Percentiles rank a stretch among this genome's conserved stretches.
Conservation (phyloP, 2,329 filamentous ascomycete genomes). For the Diplocarpon rosae region DNA sequence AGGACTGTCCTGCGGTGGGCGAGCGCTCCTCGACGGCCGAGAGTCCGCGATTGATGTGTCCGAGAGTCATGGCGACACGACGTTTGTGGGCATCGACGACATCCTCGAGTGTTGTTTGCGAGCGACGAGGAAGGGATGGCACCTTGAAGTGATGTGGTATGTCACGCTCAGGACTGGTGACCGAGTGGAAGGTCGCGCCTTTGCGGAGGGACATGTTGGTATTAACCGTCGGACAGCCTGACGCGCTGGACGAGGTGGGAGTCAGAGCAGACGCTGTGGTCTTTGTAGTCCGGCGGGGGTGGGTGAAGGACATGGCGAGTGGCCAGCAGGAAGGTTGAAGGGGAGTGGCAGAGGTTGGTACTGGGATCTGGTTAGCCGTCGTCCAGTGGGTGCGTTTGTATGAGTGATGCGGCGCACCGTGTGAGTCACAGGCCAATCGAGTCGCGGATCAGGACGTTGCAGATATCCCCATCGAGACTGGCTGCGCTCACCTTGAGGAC, state of each 20-base stretch:
- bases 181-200: constrained; percentile 51
- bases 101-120: constrained; percentile 61
- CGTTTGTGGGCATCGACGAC: constrained; percentile 58
- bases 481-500: too few relatives aligned
- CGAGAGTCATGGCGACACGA: constrained; percentile 55
- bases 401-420: too few relatives aligned
- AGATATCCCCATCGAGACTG: too few relatives aligned
- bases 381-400: too few relatives aligned
- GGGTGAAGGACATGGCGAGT: constrained; percentile 26
- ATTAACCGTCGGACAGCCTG: constrained; percentile 37
- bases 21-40: constrained; percentile 34
- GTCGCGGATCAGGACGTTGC: too few relatives aligned
- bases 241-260: constrained; percentile 32
- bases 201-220: constrained; percentile 53
- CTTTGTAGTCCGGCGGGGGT: constrained; percentile 29
- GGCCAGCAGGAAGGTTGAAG: constrained; percentile 5
- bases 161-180: constrained; percentile 30
- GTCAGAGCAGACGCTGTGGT: constrained; percentile 32
- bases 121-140: constrained; percentile 45
- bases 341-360: too few relatives aligned
- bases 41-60: constrained; percentile 53
- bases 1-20: constrained; percentile 30
- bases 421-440: too few relatives aligned
- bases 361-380: too few relatives aligned
- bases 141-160: constrained; percentile 31